Evolutionary conservation across 192 early-diverging fungal genomes (phyloP), one percentile per base, ranked within the genome.

Genomic region (Diversispora epigaea): DNA sequence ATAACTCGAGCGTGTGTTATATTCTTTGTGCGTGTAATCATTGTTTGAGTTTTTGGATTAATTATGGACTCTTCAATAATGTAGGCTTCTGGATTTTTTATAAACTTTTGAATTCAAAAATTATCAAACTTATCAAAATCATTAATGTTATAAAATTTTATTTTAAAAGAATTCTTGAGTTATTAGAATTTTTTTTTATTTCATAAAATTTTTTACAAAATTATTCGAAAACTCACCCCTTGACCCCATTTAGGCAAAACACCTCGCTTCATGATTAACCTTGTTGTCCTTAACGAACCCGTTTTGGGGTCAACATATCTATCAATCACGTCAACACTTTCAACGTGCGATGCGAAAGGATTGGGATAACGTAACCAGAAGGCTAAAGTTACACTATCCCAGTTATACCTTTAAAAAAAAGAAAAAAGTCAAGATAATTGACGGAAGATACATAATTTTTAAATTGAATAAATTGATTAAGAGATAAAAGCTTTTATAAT

Each of bases 311-410:
- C 93, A 5, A 97, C 86, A 52, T 84, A 82, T 40, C 96, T 87
- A 68, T 94, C 95, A 15, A 99, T 86, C n/a, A 97, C 95, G 83
- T 99, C 98, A 21, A 91, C 87, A 4, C 94, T 83, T 57, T 98
- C 81, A 17, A 99, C 98, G 83, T 99, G 98, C 8, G 90, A 87
- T 4, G 98, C 93, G 82, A 94, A 97, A 32, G 98, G 98, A 80
- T 99, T 99, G 58, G 98, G 98, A 84, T 99, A 99, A 56, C 97
- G 92, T 77, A 93, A 81, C 88, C 91, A 95, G 71, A 98, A 93
- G 21, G 96, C 96, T 68, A 86, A 88, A 10, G 96, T 93, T 64
- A 98, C 93, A 68, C 86, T 90, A 46, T 86, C 84, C 94, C 93
- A 96, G 50, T 90, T 86, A 75, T 91, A 60, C 22, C 73, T 75